Percentiles rank a stretch among this genome's conserved stretches.
These are phyloP conservation scores for Venturia aucupariae DNA, from an alignment of 2,329 filamentous ascomycete genomes.

Conservation along the genomic window DNA sequence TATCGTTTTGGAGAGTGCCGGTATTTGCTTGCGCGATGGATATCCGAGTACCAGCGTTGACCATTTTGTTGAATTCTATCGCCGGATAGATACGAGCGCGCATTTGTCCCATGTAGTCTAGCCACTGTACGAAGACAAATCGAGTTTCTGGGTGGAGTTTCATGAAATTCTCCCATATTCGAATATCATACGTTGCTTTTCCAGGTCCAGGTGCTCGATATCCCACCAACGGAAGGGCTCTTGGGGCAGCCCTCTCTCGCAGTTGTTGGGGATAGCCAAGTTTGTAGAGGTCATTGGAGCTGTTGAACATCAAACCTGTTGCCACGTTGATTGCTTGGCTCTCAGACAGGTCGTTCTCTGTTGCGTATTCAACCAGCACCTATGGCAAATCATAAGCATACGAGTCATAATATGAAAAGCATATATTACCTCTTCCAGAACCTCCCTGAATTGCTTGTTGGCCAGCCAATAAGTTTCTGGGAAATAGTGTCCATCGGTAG, in stretches of 20 bases:
- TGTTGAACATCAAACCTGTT: conserved; percentile 63
- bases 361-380: conserved; percentile 58
- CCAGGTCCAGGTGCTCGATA: conserved; percentile 18
- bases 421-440: conserved; percentile 51
- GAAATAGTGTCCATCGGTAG: conserved; percentile 70
- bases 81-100: conserved; percentile 61
- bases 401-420: conserved; percentile 17
- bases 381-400: conserved; percentile 23
- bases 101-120: conserved; percentile 65
- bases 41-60: conserved; percentile 33
- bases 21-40: conserved; percentile 56
- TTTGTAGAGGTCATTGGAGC: conserved; percentile 65
- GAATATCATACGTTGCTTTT: conserved; percentile 24
- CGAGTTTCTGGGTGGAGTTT: conserved; percentile 43
- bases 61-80: conserved; percentile 30
- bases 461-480: conserved; percentile 71
- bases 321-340: conserved; percentile 55
- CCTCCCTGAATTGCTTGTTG: conserved; percentile 61
- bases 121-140: conserved; percentile 67
- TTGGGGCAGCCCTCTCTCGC: conserved; percentile 17
- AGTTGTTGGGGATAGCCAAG: conserved; percentile 37
- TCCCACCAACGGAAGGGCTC: neutral
- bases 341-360: conserved; percentile 51
- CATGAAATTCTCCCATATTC: conserved; percentile 40
- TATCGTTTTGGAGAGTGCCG: conserved; percentile 60